Percentiles rank a stretch among this genome's conserved stretches.
phyloP scores from a whole-genome alignment of 495 filamentous ascomycete species.

The Annulohypoxylon nitens region DNA sequence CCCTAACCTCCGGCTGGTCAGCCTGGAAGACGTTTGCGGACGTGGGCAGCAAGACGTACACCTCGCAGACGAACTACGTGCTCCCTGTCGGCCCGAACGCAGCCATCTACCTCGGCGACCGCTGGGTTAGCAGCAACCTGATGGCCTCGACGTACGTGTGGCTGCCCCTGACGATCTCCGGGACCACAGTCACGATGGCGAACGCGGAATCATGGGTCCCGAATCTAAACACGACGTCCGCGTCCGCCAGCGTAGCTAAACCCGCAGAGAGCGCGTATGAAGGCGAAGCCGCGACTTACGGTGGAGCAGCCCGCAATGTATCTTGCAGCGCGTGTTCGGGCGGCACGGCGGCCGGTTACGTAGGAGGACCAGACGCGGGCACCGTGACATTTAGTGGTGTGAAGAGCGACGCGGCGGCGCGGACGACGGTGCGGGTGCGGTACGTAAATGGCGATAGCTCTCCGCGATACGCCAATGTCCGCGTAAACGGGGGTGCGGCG shows the following conservation, averaged over 20 bases:
- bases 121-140: constrained; percentile 71
- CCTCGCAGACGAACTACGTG: constrained; percentile 65
- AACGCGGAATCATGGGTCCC: constrained; percentile 69
- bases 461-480: constrained; percentile 65
- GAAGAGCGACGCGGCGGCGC: constrained; percentile 58
- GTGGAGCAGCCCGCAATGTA: constrained; percentile 51
- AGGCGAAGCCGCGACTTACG: constrained; percentile 58
- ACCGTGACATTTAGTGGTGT: constrained; percentile 61
- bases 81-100: constrained; percentile 57
- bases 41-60: constrained; percentile 64
- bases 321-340: constrained; percentile 64
- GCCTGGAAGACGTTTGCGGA: constrained; percentile 71
- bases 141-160: constrained; percentile 74
- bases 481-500: constrained; percentile 66
- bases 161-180: constrained; percentile 71
- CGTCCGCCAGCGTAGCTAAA: constrained; percentile 53
- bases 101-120: constrained; percentile 76
- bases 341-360: constrained; percentile 63
- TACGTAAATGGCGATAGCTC: constrained; percentile 66
- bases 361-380: constrained; percentile 65
- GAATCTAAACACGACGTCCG: constrained; percentile 26
- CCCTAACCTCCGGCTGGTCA: constrained; percentile 66
- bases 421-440: constrained; percentile 67
- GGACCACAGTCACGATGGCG: constrained; percentile 65
- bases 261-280: constrained; percentile 66